Evolutionary conservation across 768 basidiomycete genomes (phyloP), one percentile per base, ranked within the genome.

Genomic region (Infundibulicybe gibba): DNA sequence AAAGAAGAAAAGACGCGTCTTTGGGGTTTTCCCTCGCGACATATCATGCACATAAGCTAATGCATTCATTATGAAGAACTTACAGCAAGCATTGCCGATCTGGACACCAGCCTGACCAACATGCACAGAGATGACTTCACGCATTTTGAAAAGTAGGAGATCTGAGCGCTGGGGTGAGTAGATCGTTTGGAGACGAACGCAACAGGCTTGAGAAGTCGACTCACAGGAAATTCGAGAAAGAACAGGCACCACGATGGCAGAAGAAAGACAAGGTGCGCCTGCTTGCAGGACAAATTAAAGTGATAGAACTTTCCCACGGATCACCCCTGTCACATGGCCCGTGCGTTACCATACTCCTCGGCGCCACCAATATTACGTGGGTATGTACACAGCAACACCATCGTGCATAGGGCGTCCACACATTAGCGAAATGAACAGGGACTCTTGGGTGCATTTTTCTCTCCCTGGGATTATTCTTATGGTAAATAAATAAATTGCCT

Each of bases 81-180:
- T 63, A 90, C 94, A 95, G 76, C 93, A 98, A 56, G 95, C 93
- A 70, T 97, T 97, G 58, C 88, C 88, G 54, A 90, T 90, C 67
- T 91, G 88, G 49, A 91, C 84, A 76, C 93, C 93, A 66, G 95
- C 95, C 76, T 99, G 95, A 55, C 94, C 94, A 61, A 97, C 91
- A 63, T 97, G 92, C 56, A 97, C 72, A 64, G 91, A 94, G 71
- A 97, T 94, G 63, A 97, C 92, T 85, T 90, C 88, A 70, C 88
- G 85, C 88, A 90, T 90, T 66, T 52, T 61, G 44, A 13, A 57
- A 54, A 50, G 64, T 32, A 50, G 59, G 45, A 51, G 50, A 40
- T 49, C 64, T 69, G 43, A 21, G 32, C 25, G 41, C 34, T 42
- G n/a, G 17, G 42, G 52, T 37, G 44, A 44, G 45, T 34, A 49